Base-by-base conservation (phyloP, 2,329 filamentous ascomycete genomes). In the Cucurbitaria berberidis region DNA sequence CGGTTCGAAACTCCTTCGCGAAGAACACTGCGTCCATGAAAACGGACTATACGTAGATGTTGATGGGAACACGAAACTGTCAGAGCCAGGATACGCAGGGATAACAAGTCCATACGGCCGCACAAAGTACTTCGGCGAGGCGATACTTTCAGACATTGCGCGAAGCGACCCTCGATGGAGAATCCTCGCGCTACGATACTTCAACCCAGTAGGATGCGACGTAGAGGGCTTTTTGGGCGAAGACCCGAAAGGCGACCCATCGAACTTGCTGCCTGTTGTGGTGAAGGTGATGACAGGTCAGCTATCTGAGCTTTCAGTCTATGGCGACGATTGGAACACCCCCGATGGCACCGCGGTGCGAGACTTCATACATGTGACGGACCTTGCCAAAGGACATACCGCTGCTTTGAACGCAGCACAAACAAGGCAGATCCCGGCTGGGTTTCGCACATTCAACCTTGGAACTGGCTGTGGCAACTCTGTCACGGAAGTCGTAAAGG, bases 171-270 rank as follows among this genome's bases (percentile, higher is more conserved):
- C 82, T 6, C 76, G 79, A 16, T 86, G 84, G 83, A 81, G 78
- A n/a, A 83, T 86, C 59, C 80, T 83, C 24, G 83, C 83, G 6
- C 77, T 88, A 19, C 83, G 18, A 75, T 88, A 38, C 72, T 88
- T 88, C 76, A 88, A 87, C 59, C 85, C 85, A 1, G 81, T 86
- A 36, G 84, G 85, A 4, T 86, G 84, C 66, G 82, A 87, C 64
- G 73, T 80, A 11, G 84, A 82, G 1, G 85, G 84, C 8, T 73
- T 85, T 3, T 76, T 88, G 9, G 82, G 84, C 13, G 85, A 88
- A 69, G 81, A 86, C 60, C 84, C 86, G 8, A 77, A 80, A 42
- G 80, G 80, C 45, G 77, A 75, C n/a, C 83, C 85, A 6, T 84
- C 81, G 16, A 88, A 88, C 66, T 77, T 88, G 21, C 81, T 87